A percentile compares a stretch with the other conserved stretches of the same genome.
phyloP scores from a whole-genome alignment of 352 stramenopile genomes.

The Saprolegnia parasitica region DNA sequence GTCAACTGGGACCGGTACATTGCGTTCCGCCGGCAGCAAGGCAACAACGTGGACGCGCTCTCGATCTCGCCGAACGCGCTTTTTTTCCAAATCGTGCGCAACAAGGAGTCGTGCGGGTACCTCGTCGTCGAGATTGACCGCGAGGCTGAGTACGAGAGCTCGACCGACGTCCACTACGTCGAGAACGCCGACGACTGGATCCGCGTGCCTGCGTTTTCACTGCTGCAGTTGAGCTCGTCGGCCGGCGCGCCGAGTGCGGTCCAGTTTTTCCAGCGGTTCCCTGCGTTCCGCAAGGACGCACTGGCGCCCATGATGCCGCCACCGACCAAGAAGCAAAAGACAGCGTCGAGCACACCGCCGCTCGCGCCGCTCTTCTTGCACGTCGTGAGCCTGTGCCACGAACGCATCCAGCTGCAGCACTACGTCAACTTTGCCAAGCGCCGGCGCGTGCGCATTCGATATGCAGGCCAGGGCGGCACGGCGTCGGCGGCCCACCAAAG shows the following conservation, averaged over 20 bases:
- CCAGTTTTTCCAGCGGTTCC: conserved; percentile 82
- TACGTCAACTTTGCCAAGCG: conserved; percentile 84
- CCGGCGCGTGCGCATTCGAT: conserved; percentile 75
- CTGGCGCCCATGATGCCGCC: conserved; percentile 41
- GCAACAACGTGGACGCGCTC: conserved; percentile 68
- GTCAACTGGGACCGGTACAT: conserved; percentile 85
- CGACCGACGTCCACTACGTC: conserved; percentile 46
- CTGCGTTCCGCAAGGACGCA: conserved; percentile 72
- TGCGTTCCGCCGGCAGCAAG: conserved; percentile 74
- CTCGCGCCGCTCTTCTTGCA: conserved; percentile 63
- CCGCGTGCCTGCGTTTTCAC: conserved; percentile 71
- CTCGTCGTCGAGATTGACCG: conserved; percentile 84
- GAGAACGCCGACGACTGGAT: conserved; percentile 59
- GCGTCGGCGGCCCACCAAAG: conserved; percentile 39
- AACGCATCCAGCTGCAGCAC: conserved; percentile 81
- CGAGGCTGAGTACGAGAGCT: conserved; percentile 64
- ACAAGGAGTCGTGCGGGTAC: conserved; percentile 80
- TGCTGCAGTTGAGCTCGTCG: conserved; percentile 65
- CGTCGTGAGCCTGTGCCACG: conserved; percentile 77
- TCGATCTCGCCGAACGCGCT: conserved; percentile 77
- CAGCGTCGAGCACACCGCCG: conserved; percentile 17
- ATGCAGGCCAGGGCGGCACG: conserved; percentile 70
- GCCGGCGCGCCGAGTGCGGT: conserved; percentile 57
- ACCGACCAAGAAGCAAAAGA: conserved; percentile 29
- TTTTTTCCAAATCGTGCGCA: conserved; percentile 78